A percentile compares a stretch with the other conserved stretches of the same genome.
Evolutionary conservation across 2,329 filamentous ascomycete species (phyloP).

Genomic region (Arthrobotrys conoides): DNA sequence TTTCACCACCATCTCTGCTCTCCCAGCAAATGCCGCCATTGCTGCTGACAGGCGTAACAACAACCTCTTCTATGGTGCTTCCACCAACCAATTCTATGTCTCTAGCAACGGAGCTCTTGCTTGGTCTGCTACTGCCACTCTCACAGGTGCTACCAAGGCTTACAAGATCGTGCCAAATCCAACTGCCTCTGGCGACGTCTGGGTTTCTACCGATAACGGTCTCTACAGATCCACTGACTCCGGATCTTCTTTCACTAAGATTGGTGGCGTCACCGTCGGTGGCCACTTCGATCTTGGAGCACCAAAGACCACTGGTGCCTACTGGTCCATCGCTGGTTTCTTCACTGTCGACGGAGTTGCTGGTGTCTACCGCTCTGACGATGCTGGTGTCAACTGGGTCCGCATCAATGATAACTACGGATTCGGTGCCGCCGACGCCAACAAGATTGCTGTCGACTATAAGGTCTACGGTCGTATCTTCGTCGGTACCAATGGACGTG

Average conservation of each 20-base stretch:
- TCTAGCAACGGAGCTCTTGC: slow-evolving; percentile 70
- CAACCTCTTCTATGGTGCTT: slow-evolving; percentile 72
- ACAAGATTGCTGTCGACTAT: slow-evolving; percentile 61
- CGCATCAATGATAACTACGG: slow-evolving; percentile 62
- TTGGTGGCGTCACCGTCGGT: slow-evolving; percentile 61
- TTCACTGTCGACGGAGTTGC: slow-evolving; percentile 61
- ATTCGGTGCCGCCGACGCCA: slow-evolving; percentile 61
- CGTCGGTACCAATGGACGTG: slow-evolving; percentile 62
- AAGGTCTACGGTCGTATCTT: slow-evolving; percentile 62
- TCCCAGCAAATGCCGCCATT: slow-evolving; percentile 70
- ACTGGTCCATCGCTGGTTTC: slow-evolving; percentile 62
- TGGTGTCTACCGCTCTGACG: slow-evolving; percentile 62
- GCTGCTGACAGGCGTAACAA: slow-evolving; percentile 73
- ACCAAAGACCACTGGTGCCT: slow-evolving; percentile 58
- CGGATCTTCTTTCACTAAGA: slow-evolving; percentile 69
- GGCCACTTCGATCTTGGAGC: slow-evolving; percentile 62
- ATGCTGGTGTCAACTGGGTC: slow-evolving; percentile 61
- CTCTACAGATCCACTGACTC: slow-evolving; percentile 72
- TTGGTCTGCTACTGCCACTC: slow-evolving; percentile 68
- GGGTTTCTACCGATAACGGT: slow-evolving; percentile 72
- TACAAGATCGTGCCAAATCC: slow-evolving; percentile 75
- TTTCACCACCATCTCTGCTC: slow-evolving; percentile 69
- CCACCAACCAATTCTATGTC: slow-evolving; percentile 70
- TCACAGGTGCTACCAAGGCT: slow-evolving; percentile 63
- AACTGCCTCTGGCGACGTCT: slow-evolving; percentile 74